A percentile compares a stretch with the other conserved stretches of the same genome.
These are phyloP conservation scores for Picea abies DNA, from an alignment of 83 land plant genomes.

Conservation along the genomic window DNA sequence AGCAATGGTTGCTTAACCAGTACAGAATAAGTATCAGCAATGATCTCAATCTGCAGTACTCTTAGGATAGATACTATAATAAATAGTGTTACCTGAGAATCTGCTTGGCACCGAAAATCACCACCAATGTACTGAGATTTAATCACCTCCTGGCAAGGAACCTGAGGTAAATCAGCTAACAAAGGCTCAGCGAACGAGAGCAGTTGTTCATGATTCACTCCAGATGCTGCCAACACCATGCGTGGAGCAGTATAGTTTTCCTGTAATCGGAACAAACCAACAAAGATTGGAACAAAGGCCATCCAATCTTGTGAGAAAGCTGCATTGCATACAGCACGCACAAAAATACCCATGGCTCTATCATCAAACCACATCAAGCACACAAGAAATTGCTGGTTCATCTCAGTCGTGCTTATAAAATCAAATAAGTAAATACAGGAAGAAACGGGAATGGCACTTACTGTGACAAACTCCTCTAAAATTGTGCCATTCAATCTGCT, in stretches of 20 bases:
- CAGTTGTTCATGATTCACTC: slow-evolving; percentile 93
- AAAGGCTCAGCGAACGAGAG: slow-evolving; percentile 83
- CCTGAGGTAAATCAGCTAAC: slow-evolving; percentile 74
- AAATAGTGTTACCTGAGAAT: slow-evolving; percentile 56
- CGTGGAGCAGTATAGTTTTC: slow-evolving; percentile 91
- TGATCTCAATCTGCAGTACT: not conserved
- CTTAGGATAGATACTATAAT: not conserved
- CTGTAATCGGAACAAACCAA: slow-evolving; percentile 29
- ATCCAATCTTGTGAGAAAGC: not conserved
- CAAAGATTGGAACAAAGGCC: slow-evolving; percentile 5
- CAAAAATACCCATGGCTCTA: not conserved
- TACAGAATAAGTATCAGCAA: not conserved
- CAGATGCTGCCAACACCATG: slow-evolving; percentile 92
- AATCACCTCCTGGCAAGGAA: slow-evolving; percentile 45
- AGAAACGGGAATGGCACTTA: slow-evolving; percentile 32
- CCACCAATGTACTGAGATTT: slow-evolving; percentile 85
- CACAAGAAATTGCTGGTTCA: not conserved
- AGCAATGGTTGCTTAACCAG: not conserved
- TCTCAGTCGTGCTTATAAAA: not conserved
- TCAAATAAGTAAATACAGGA: not conserved
- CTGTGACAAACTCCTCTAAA: slow-evolving; percentile 82
- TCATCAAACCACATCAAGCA: too few species aligned
- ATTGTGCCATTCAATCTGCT: slow-evolving; percentile 47
- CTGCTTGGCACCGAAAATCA: slow-evolving; percentile 84
- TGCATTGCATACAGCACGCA: not conserved